Percentiles rank a stretch among this genome's conserved stretches.
Conservation (phyloP, 768 basidiomycete genomes). For the Mycena sanguinolenta region DNA sequence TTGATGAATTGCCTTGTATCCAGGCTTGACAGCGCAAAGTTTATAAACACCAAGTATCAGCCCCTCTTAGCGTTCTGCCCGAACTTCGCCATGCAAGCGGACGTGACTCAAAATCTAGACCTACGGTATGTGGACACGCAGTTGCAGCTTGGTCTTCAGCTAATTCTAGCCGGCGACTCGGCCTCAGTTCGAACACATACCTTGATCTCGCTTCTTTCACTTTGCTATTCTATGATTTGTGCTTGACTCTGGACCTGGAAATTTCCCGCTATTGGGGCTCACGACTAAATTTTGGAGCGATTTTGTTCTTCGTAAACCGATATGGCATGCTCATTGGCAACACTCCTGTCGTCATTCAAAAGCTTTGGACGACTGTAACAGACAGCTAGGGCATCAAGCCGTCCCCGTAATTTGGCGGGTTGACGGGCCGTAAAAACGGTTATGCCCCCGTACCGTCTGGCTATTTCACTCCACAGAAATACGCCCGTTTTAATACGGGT, state of each 20-base stretch:
- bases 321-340: slow-evolving; percentile 23
- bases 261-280: slow-evolving; percentile 23
- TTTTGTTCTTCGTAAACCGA: slow-evolving; percentile 24
- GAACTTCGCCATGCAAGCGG: too few relatives aligned
- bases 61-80: too few relatives aligned
- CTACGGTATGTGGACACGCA: neutral
- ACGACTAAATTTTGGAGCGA: neutral
- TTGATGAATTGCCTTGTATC: too few relatives aligned
- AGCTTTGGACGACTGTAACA: slow-evolving; percentile 25
- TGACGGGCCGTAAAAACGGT: too few relatives aligned
- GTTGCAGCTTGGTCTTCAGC: neutral
- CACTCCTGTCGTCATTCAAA: slow-evolving; percentile 19
- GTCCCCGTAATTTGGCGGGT: too few relatives aligned
- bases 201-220: neutral
- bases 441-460: too few relatives aligned
- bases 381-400: too few relatives aligned
- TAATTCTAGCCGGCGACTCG: too few relatives aligned
- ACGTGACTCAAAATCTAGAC: neutral
- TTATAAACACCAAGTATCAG: too few relatives aligned
- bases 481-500: too few relatives aligned
- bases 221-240: slow-evolving; percentile 28
- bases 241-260: slow-evolving; percentile 28
- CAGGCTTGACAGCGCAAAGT: too few relatives aligned
- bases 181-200: neutral
- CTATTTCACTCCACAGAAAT: too few relatives aligned